Conservation (phyloP, 768 basidiomycete species). For the Psilocybe azurescens region DNA sequence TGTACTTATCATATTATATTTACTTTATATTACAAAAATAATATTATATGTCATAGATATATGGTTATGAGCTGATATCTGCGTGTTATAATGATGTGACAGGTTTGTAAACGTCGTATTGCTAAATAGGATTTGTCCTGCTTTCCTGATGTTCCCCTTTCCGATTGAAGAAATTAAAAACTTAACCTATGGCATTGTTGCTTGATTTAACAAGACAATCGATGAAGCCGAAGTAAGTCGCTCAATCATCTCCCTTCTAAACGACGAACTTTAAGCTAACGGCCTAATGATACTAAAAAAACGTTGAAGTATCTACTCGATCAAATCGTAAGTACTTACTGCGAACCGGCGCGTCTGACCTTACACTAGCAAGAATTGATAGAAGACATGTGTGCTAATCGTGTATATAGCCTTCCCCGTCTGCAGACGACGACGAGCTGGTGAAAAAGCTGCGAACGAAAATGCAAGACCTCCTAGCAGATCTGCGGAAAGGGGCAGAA, state of each 20-base stretch:
- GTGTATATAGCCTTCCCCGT: conserved; percentile 41
- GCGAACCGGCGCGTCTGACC: background rate
- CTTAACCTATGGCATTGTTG: too few relatives aligned
- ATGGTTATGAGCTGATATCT: too few relatives aligned
- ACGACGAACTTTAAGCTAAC: background rate
- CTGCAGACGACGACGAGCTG: conserved; percentile 41
- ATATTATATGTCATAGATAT: too few relatives aligned
- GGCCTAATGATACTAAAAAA: too few relatives aligned
- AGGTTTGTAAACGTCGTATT: too few relatives aligned
- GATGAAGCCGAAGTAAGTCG: conserved; percentile 33
- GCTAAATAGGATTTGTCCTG: too few relatives aligned
- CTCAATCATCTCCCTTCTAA: background rate
- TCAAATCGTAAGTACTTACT: conserved; percentile 37
- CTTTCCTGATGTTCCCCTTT: too few relatives aligned
- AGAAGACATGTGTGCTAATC: too few relatives aligned
- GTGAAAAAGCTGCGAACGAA: conserved; percentile 41
- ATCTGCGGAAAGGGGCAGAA: conserved; percentile 41
- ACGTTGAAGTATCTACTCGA: conserved; percentile 42
- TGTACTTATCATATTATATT: too few relatives aligned
- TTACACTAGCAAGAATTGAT: background rate
- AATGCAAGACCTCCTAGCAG: conserved; percentile 38
- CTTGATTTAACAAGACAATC: conserved; percentile 31
- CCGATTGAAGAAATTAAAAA: too few relatives aligned
- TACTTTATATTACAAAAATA: too few relatives aligned
- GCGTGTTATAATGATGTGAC: too few relatives aligned